Base-by-base conservation (phyloP, 345 rosid species). In the Moringa oleifera region DNA sequence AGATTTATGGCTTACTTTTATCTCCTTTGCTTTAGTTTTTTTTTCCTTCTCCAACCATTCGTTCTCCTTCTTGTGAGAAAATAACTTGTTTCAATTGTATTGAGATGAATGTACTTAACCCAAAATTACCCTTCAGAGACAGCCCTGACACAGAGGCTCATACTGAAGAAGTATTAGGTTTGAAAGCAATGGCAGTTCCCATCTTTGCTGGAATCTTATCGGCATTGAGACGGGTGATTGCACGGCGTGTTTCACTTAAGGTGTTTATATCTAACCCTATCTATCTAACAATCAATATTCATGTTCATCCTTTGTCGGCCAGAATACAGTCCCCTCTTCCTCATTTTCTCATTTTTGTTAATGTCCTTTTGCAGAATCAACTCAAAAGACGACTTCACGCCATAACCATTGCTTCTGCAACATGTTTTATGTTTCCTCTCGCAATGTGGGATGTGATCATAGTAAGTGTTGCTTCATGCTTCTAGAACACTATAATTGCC, bases 371-470 rank as follows among this genome's bases (percentile, higher is more conserved):
- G 58, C 79, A 94, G 99, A 88, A 86, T 79, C 97, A 87, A 79
- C 85, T 83, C 49, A 94, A 88, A 77, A 86, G 87, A 79, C 78
- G 99, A 60, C 92, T 94, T 20, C 85, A 94, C 80, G 97, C 96
- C 16, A 79, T 90, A 73, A 90, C 89, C 57, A 77, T 94, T 59
- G 75, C 96, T 69, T 85, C 95, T 20, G 95, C 97, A 54, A 82
- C 99, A 18, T 90, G 95, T 68, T 86, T 94, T 65, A 71, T 94
- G 62, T 94, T 94, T 82, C 99, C 99, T 28, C 85, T 86, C 59
- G 99, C 97, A 61, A 94, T 94, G 96, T 94, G 99, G 97, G 93
- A 90, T 79, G 80, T 87, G 68, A 81, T 94, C 68, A 76, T 78
- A 10, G 99, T 90, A 86, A 86, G 99, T 77, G 23, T 41, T 41